Evolutionary conservation across 2,329 filamentous ascomycete species (phyloP), one percentile per base, ranked within the genome.

Genomic region (Aspergillus costaricaensis): DNA sequence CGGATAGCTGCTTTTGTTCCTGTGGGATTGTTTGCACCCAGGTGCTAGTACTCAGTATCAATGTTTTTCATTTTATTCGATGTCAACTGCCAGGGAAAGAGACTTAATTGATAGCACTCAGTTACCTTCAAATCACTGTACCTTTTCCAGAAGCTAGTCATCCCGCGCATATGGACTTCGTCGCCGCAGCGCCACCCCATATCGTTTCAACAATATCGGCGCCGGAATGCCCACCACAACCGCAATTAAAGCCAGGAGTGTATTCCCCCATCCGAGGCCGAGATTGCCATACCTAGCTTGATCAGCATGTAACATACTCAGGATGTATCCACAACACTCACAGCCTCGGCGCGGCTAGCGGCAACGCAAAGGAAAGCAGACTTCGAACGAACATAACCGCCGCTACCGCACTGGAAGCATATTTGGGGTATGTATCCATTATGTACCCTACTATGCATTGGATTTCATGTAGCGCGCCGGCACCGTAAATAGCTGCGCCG

Each of bases 401-500:
- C 1, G 73, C 74, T 9, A 76, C 61, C 1, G 74, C 76, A 53
- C 72, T 76, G 6, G 76, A 76, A 2, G 76, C 75, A 57, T 66
- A 77, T 0, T 67, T 66, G 19, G 71, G 71, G 58, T 78, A 78
- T 1, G 72, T 65, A 57, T 78, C 76, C 7, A 78, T 71, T 49
- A 77, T 67, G 52, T 78, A 78, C 0, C 76, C 83, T 27, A 79
- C 75, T 27, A 75, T 74, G 55, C 74, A 77, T 59, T 79, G 76
- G 55, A 77, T 77, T 0, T 72, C 68, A 17, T 77, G 70, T n/a
- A 80, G 77, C 1, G 68, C 71, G 59, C 82, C 81, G 0, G 75
- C 77, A 4, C 79, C 77, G 57, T 85, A 80, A 0, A 86, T 66
- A 0, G 71, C 74, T 1, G 82, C 80, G 0, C 83, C 82, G 44